Evolutionary conservation across 1,284 basidiomycete species (phyloP), one percentile per base, ranked within the genome.

Genomic region (Rhizopogon parksii): DNA sequence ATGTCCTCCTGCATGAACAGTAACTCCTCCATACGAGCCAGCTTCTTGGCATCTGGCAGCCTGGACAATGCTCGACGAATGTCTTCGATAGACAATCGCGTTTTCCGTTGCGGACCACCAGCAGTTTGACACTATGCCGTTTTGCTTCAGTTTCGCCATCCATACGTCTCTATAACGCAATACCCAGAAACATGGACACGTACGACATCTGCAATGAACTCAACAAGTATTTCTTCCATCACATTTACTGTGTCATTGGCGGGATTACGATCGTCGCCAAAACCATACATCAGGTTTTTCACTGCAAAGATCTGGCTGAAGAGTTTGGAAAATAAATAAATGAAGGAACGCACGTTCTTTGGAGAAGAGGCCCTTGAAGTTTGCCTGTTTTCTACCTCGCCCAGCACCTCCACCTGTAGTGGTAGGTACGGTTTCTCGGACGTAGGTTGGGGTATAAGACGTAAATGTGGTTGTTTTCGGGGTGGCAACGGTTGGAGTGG

Each of bases 171-270:
- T 47, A 47, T 43, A 48, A 47, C 42, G 46, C 35, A 49, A 39
- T 45, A 43, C 40, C 36, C 34, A 47, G 34, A 47, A 45, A 53
- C 58, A 40, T 61, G 54, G 53, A 38, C 53, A 79, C 83, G 62
- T 66, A 88, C 92, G 40, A 96, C 78, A 60, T 95, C 92, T 32
- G 84, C 82, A 57, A 96, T 90, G 60, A 92, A 95, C 65, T 95
- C 91, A 40, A 95, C 82, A 37, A 95, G 72, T 56, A 96, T 93
- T 64, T 95, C 93, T 66, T 96, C 93, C 85, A 96, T 90, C 27
- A 96, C 87, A 60, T 83, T 85, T 27, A 95, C 87, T 0, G 88
- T 87, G 59, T 95, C 93, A 42, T 81, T 85, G 6, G 88, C 83
- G 0, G 92, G 90, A 57, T 91, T 88, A 15, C 88, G 79, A 62